phyloP scores from a whole-genome alignment of 2,329 filamentous ascomycete genomes.

The Colletotrichum limetticola region DNA sequence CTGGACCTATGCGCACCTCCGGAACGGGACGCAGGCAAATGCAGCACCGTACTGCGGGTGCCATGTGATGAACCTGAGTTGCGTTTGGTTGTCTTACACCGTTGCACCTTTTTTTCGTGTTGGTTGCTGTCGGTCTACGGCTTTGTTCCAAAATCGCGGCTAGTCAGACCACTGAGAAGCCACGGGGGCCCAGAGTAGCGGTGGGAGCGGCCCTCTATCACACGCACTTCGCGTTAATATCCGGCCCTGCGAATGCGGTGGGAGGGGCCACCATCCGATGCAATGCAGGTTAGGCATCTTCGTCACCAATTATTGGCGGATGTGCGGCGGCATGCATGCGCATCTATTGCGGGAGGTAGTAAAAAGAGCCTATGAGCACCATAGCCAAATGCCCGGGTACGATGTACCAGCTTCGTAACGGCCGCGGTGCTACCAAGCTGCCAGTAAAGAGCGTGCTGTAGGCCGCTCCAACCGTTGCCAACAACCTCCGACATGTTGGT shows the following conservation, averaged over 20 bases:
- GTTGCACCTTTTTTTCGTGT: constrained; percentile 22
- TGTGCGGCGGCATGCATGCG: constrained; percentile 31
- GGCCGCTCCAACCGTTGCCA: constrained; percentile 19
- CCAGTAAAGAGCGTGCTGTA: not conserved
- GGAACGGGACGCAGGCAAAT: constrained; percentile 32
- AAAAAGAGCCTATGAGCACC: constrained; percentile 31
- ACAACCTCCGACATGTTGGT: not conserved
- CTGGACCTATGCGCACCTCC: constrained; percentile 19
- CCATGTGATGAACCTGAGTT: constrained; percentile 28
- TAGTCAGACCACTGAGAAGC: constrained; percentile 31
- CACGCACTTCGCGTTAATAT: constrained; percentile 25
- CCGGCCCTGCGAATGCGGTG: constrained; percentile 6
- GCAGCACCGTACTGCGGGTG: constrained; percentile 16
- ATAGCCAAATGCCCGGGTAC: constrained; percentile 33
- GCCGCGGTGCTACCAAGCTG: constrained; percentile 10
- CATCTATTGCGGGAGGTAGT: constrained; percentile 31
- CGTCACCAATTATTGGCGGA: constrained; percentile 35
- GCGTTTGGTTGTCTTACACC: constrained; percentile 25
- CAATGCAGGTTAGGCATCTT: constrained; percentile 33
- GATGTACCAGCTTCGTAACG: constrained; percentile 23
- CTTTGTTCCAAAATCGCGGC: constrained; percentile 23
- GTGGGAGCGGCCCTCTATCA: constrained; percentile 26
- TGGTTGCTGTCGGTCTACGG: constrained; percentile 9
- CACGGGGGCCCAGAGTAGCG: constrained; percentile 15
- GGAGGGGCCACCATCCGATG: constrained; percentile 25